A percentile compares a stretch with the other conserved stretches of the same genome.
Evolutionary conservation across 2,329 filamentous ascomycete species (phyloP).

Genomic region (Phaeophleospora eucalypticola): DNA sequence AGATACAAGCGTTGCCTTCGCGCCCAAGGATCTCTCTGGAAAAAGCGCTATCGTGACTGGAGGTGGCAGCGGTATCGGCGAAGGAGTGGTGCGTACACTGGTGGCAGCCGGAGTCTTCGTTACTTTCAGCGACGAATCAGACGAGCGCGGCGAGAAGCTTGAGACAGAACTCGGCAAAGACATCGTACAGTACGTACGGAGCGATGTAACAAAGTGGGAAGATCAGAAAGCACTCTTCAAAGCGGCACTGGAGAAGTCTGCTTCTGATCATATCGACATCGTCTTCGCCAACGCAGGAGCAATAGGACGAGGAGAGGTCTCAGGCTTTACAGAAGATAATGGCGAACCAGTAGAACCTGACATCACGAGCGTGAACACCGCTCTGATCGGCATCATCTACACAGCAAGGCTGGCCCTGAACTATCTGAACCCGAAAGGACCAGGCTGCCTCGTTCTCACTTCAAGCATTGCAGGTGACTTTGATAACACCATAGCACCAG

Average conservation of each 20-base stretch:
- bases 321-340: slow-evolving; percentile 8
- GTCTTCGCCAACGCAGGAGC: slow-evolving; percentile 27
- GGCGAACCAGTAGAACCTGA: slow-evolving; percentile 4
- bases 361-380: not conserved
- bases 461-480: slow-evolving; percentile 1
- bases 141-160: slow-evolving; percentile 23
- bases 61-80: slow-evolving; percentile 36
- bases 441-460: slow-evolving; percentile 5
- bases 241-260: slow-evolving; percentile 13
- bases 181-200: slow-evolving; percentile 26
- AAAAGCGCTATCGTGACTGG: slow-evolving; percentile 49
- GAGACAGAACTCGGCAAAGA: slow-evolving; percentile 25
- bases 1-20: too few species aligned
- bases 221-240: slow-evolving; percentile 27
- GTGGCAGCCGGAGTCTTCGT: slow-evolving; percentile 29
- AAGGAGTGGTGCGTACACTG: slow-evolving; percentile 17
- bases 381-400: slow-evolving; percentile 1
- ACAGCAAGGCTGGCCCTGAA: slow-evolving; percentile 3
- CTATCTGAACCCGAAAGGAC: not conserved
- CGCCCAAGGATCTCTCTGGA: too few species aligned
- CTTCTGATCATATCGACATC: slow-evolving; percentile 16
- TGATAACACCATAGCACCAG: not conserved
- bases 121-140: slow-evolving; percentile 31
- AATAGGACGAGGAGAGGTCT: slow-evolving; percentile 13
- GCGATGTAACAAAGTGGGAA: slow-evolving; percentile 25